phyloP scores from a whole-genome alignment of 768 basidiomycete genomes.

The Tylopilus subfusipes region DNA sequence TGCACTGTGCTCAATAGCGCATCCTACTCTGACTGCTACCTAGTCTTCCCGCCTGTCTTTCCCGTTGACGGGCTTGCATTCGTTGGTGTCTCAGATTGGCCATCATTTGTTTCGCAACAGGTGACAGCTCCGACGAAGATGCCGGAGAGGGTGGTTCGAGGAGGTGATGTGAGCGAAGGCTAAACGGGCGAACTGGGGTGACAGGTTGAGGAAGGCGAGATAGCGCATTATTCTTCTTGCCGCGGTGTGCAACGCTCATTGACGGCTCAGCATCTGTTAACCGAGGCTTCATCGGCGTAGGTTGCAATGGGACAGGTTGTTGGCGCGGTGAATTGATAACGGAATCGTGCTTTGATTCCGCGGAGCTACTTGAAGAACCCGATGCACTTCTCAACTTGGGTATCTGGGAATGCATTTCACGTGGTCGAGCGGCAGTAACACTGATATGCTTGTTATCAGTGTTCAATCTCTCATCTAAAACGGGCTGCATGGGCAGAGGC shows the following conservation, averaged over 20 bases:
- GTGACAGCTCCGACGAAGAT: conserved; percentile 72
- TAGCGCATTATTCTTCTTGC: conserved; percentile 23
- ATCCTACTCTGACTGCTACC: conserved; percentile 32
- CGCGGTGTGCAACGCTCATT: not conserved
- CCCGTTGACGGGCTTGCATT: conserved; percentile 31
- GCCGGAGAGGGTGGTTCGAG: conserved; percentile 53
- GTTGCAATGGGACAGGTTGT: conserved; percentile 8
- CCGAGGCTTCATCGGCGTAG: conserved; percentile 1
- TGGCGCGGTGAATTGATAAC: not conserved
- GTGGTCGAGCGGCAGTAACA: conserved; percentile 1
- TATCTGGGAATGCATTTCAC: conserved; percentile 26
- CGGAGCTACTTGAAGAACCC: conserved; percentile 25
- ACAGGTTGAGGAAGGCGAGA: conserved; percentile 36
- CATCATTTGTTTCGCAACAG: conserved; percentile 67
- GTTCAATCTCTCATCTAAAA: conserved; percentile 19
- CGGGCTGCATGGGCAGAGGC: not conserved
- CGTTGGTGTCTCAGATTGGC: conserved; percentile 48
- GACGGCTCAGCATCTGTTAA: not conserved
- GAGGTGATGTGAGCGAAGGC: conserved; percentile 31
- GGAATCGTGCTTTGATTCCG: conserved; percentile 11
- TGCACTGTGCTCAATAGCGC: conserved; percentile 20
- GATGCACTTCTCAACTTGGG: conserved; percentile 28
- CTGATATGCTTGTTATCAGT: not conserved
- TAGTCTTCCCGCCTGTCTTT: conserved; percentile 29
- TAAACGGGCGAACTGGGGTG: conserved; percentile 46